phyloP scores from a whole-genome alignment of 495 filamentous ascomycete genomes.

The Daldinia bambusicola region DNA sequence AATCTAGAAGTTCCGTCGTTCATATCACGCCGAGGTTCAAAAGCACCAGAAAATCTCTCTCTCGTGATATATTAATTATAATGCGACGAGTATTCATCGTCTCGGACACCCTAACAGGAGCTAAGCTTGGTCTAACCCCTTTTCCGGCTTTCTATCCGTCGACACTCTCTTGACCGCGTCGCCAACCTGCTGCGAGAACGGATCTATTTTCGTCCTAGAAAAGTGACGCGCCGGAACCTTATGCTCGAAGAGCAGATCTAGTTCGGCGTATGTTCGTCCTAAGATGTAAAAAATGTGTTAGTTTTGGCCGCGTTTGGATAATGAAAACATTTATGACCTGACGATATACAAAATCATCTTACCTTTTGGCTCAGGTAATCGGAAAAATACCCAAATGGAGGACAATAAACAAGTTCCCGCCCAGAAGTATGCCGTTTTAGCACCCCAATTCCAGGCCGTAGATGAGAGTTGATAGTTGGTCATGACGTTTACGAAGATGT shows the following conservation, averaged over 20 bases:
- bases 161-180: conserved; percentile 10
- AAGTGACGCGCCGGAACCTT: conserved; percentile 56
- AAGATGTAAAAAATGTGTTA: neutral
- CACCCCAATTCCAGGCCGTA: conserved; percentile 63
- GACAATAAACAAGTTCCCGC: conserved; percentile 59
- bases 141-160: conserved; percentile 16
- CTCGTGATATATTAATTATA: neutral
- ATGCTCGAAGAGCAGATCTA: conserved; percentile 62
- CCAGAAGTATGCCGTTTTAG: conserved; percentile 63
- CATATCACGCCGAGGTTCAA: neutral
- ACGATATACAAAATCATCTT: neutral
- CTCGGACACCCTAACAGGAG: neutral
- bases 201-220: conserved; percentile 39
- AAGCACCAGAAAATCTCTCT: neutral
- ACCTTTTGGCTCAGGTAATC: conserved; percentile 51
- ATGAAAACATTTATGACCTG: neutral
- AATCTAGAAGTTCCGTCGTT: neutral
- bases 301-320: neutral
- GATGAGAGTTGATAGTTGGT: conserved; percentile 63
- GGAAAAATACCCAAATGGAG: conserved; percentile 49
- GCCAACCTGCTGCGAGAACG: conserved; percentile 29
- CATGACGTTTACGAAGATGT: conserved; percentile 58
- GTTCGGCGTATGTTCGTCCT: conserved; percentile 58
- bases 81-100: neutral
- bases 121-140: conserved; percentile 13